Evolutionary conservation across 116 monocot species (phyloP), one percentile per base, ranked within the genome.

Genomic region (Posidonia oceanica): DNA sequence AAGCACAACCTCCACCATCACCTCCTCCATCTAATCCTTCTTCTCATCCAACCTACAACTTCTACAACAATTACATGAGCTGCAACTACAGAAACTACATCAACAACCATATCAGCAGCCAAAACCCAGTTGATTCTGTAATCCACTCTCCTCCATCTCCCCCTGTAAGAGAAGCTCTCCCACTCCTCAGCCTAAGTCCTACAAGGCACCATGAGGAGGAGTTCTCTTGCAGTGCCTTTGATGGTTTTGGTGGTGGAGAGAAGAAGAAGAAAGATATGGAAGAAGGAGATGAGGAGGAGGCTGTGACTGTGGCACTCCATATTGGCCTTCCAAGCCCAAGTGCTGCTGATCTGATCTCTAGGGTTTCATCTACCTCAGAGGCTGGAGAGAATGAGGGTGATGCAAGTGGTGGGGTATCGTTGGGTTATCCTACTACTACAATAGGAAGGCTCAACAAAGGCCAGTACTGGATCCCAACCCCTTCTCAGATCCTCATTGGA

Each of bases 391-490:
- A 60, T 12, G 72, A 69, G n/a, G 74, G 44, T 48, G 74, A 59
- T 69, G 68, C 29, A 11, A 18, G 40, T 55, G 53, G 57, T 20
- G 70, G 70, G 76, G 39, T 63, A 16, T 39, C 57, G 39, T 38
- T 79, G 21, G 79, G 74, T n/a, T 77, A 79, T 59, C 78, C 79
- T 23, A 72, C 72, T 0, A 52, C 70, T 44, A 21, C 81, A 15
- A 83, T 88, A 52, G 89, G 89, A 15, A 85, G 77, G 70, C 79
- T 89, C 57, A 89, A 78, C 75, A 89, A 89, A 66, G 89, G 89
- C 4, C 89, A 89, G 73, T 89, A 89, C 60, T 89, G 89, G 89
- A 89, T 89, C 76, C 89, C 89, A 7, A 89, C 89, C 36, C 86
- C 86, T 42, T 79, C 89, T 14, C 89, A 89, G 77, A 89, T 89